Evolutionary conservation across 75 land plant genomes (phyloP), one percentile per base, ranked within the genome.

Genomic region (Ceratopteris richardii): DNA sequence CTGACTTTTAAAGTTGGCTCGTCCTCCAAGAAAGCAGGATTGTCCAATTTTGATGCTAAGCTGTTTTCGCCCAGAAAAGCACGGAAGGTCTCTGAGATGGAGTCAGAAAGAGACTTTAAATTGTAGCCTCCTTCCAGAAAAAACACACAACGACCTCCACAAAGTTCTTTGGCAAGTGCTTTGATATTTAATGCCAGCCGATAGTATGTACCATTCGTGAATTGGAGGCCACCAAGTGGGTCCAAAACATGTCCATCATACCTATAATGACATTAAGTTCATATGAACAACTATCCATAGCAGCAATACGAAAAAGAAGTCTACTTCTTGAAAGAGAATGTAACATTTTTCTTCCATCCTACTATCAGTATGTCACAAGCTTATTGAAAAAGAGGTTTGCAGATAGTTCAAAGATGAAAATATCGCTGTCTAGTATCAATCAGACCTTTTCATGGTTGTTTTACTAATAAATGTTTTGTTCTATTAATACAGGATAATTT

Each of bases 111-210:
- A 51, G 98, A 80, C 31, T 69, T 68, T 37, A 93, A 80, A 71
- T 93, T 86, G 69, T 93, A 93, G 13, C 98, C 98, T 37, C 98
- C 98, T 68, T 93, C 98, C 31, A 93, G 65, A 75, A 93, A 93
- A 62, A 93, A 93, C 2, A 88, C 75, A 55, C 89, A 85, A 19
- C 96, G 89, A 4, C 98, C 98, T 5, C 87, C 82, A 62, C 98
- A 93, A 46, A 88, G 68, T 37, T 85, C 84, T 29, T 59, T 65
- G 2, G 98, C 95, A 19, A 93, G 73, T 58, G 83, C 72, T 61
- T 77, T 88, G 54, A 93, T 93, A 61, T 56, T 74, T 37, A 71
- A 59, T 17, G 98, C 90, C 31, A 93, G 81, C 70, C 69, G 79
- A 64, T 93, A 89, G 64, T 85, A 93, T 44, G 98, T 93, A 5